These are phyloP conservation scores for Rubroboletus satanas DNA, from an alignment of 768 basidiomycete genomes.

Conservation along the genomic window DNA sequence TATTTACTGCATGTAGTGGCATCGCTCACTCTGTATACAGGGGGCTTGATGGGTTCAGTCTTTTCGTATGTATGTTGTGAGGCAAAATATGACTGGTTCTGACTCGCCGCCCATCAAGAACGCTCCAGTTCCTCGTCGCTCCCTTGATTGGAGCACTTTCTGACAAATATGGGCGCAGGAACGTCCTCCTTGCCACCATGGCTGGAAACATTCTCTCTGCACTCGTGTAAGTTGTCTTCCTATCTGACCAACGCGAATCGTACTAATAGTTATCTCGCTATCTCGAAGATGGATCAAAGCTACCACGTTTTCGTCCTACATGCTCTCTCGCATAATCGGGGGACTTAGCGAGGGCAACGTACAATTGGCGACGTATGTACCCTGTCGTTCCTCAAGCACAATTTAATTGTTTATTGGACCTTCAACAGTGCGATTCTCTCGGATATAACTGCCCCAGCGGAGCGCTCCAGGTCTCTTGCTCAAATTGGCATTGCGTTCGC, in stretches of 20 bases:
- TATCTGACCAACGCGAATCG: not conserved
- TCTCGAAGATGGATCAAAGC: constrained; percentile 77
- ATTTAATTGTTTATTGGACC: not conserved
- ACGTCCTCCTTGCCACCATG: constrained; percentile 82
- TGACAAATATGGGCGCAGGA: constrained; percentile 87
- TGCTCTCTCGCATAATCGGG: constrained; percentile 87
- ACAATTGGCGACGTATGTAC: constrained; percentile 83
- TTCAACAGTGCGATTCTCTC: constrained; percentile 80
- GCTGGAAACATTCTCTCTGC: constrained; percentile 92
- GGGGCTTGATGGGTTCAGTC: constrained; percentile 88
- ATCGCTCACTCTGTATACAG: constrained; percentile 32
- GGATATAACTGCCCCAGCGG: constrained; percentile 78
- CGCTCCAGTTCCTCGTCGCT: constrained; percentile 79
- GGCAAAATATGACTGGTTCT: constrained; percentile 34
- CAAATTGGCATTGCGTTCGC: constrained; percentile 96
- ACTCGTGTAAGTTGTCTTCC: constrained; percentile 52
- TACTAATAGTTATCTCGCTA: not conserved
- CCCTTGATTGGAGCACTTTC: constrained; percentile 80
- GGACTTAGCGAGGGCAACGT: constrained; percentile 97
- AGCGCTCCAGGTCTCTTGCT: constrained; percentile 81
- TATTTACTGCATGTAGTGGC: not conserved
- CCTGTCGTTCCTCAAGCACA: not conserved
- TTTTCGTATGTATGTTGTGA: constrained; percentile 68
- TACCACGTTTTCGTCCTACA: constrained; percentile 84
- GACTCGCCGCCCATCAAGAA: constrained; percentile 43